These are phyloP conservation scores for Lactarius hatsudake DNA, from an alignment of 768 basidiomycete genomes.

Conservation along the genomic window DNA sequence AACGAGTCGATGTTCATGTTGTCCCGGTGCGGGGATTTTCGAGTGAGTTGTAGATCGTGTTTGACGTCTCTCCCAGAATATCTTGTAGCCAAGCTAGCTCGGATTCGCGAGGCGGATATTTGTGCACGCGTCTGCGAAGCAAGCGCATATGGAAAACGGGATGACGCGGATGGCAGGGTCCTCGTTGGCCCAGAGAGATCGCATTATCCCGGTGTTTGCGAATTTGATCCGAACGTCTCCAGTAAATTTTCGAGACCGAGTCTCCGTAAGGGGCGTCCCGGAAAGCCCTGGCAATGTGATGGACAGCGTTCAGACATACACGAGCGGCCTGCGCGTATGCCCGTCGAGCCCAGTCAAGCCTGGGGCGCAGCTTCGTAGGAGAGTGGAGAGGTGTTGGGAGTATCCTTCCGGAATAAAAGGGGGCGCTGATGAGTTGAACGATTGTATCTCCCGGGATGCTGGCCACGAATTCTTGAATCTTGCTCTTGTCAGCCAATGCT, in stretches of 20 bases:
- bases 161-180: slow-evolving; percentile 8
- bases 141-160: slow-evolving; percentile 16
- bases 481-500: slow-evolving; percentile 8
- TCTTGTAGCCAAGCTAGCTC: slow-evolving; percentile 15
- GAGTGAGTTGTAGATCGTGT: slow-evolving; percentile 5
- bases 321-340: slow-evolving; percentile 10
- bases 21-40: not conserved
- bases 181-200: slow-evolving; percentile 3
- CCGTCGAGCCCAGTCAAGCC: slow-evolving; percentile 1
- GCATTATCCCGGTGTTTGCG: slow-evolving; percentile 7
- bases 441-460: not conserved
- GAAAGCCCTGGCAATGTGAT: slow-evolving; percentile 1
- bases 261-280: not conserved
- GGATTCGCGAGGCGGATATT: not conserved
- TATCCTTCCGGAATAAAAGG: not conserved
- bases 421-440: slow-evolving; percentile 7
- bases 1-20: slow-evolving; percentile 12
- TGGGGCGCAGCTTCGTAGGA: slow-evolving; percentile 13
- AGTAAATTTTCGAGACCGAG: not conserved
- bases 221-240: slow-evolving; percentile 14
- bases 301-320: slow-evolving; percentile 13
- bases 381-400: slow-evolving; percentile 14
- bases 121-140: slow-evolving; percentile 9
- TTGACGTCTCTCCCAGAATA: slow-evolving; percentile 1
- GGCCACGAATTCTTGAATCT: slow-evolving; percentile 6